A percentile compares a stretch with the other conserved stretches of the same genome.
These are phyloP conservation scores for Alternaria sp. DNA, from an alignment of 2,329 filamentous ascomycete genomes.

Conservation along the genomic window DNA sequence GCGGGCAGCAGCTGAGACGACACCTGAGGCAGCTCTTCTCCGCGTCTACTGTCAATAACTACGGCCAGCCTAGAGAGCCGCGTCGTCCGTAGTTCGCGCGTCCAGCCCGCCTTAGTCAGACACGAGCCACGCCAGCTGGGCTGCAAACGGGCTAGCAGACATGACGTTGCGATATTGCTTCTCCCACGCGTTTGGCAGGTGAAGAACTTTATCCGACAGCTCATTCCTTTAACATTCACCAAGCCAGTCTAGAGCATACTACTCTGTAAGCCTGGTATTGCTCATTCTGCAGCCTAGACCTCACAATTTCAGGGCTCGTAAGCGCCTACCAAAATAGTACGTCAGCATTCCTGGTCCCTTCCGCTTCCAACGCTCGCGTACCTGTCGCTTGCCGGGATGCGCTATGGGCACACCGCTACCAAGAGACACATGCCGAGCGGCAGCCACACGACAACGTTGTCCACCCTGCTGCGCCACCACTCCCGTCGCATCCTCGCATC, in stretches of 20 bases:
- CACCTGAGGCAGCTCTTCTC: not conserved
- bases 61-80: not conserved
- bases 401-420: slow-evolving; percentile 14
- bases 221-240: not conserved
- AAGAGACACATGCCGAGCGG: not conserved
- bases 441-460: not conserved
- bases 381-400: slow-evolving; percentile 9
- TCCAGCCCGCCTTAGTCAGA: not conserved
- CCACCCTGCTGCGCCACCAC: slow-evolving; percentile 25
- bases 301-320: no score
- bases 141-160: slow-evolving; percentile 6
- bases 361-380: slow-evolving; percentile 6
- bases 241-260: not conserved
- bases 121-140: not conserved
- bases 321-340: slow-evolving; percentile 20
- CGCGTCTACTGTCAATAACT: not conserved
- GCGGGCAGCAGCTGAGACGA: not conserved
- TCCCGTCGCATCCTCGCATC: slow-evolving; percentile 8
- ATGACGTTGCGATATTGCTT: slow-evolving; percentile 7
- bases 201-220: not conserved
- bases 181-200: not conserved
- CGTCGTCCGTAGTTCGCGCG: slow-evolving; percentile 17
- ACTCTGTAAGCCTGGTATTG: not conserved
- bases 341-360: slow-evolving; percentile 6
- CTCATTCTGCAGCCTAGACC: not conserved